phyloP scores from a whole-genome alignment of 768 basidiomycete species.

The Russula ochroleuca region DNA sequence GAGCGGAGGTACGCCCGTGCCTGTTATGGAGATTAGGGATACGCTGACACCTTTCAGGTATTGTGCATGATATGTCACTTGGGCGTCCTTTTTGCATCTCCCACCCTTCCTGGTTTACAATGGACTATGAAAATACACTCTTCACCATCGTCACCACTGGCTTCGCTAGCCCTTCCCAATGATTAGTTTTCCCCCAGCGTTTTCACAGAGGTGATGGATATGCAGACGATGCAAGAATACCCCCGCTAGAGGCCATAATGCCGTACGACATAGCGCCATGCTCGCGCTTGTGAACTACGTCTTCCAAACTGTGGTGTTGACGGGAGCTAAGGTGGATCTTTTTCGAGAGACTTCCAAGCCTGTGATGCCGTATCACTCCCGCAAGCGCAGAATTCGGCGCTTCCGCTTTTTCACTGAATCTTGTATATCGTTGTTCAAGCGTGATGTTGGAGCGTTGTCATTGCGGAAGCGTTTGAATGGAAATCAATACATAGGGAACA shows the following conservation, averaged over 20 bases:
- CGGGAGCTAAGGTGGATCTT: background rate
- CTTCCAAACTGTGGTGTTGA: no score
- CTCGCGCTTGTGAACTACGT: background rate
- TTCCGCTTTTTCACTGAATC: background rate
- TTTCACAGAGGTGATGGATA: background rate
- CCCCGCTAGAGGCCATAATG: no score
- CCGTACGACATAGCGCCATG: background rate
- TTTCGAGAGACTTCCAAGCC: background rate
- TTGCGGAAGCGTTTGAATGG: background rate
- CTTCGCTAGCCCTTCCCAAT: no score
- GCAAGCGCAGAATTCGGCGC: background rate
- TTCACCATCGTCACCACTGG: background rate
- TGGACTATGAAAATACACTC: slow-evolving; percentile 2
- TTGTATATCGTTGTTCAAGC: background rate
- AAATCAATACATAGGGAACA: background rate
- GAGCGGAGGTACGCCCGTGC: slow-evolving; percentile 61
- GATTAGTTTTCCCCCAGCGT: background rate
- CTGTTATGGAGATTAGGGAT: background rate
- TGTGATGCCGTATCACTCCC: background rate
- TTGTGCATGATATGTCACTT: slow-evolving; percentile 19
- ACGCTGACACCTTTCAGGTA: slow-evolving; percentile 19
- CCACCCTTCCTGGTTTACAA: slow-evolving; percentile 1
- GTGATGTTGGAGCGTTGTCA: no score
- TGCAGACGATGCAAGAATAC: background rate
- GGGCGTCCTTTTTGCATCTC: background rate